phyloP scores from a whole-genome alignment of 768 basidiomycete genomes.

The Hydnomerulius pinastri region DNA sequence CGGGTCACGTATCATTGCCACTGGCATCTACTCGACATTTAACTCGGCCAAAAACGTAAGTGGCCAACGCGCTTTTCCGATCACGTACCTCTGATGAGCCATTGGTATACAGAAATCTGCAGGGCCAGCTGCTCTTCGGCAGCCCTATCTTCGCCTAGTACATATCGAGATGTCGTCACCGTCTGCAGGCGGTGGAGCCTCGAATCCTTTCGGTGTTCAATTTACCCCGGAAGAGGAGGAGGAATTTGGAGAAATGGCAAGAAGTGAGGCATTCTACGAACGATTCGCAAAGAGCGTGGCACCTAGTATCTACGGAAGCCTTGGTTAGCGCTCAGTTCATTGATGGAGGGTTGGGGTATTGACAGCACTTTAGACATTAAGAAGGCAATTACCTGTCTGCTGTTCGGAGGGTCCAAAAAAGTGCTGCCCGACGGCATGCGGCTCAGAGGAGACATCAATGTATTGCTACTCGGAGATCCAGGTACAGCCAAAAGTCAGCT shows the following conservation, averaged over 20 bases:
- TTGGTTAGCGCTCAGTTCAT: conserved; percentile 53
- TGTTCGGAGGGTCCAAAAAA: conserved; percentile 98
- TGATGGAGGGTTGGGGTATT: conserved; percentile 1
- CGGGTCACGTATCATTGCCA: conserved; percentile 92
- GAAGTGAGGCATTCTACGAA: conserved; percentile 89
- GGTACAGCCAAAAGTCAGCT: conserved; percentile 98
- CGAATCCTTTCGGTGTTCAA: conserved; percentile 84
- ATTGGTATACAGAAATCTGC: conserved; percentile 59
- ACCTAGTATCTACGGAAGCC: conserved; percentile 94
- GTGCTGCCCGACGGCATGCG: conserved; percentile 97
- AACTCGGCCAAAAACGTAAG: conserved; percentile 82
- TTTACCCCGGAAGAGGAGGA: conserved; percentile 98
- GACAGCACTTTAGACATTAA: conserved; percentile 78
- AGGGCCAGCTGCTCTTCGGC: conserved; percentile 86
- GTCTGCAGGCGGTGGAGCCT: conserved; percentile 65
- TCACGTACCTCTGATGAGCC: background rate
- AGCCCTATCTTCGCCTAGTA: conserved; percentile 90
- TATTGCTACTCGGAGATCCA: conserved; percentile 93
- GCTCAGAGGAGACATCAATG: conserved; percentile 96
- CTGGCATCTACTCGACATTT: conserved; percentile 97
- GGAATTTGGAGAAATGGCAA: conserved; percentile 89
- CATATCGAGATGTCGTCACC: conserved; percentile 90
- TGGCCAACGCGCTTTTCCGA: conserved; percentile 6
- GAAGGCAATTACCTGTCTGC: conserved; percentile 93
- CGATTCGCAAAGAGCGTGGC: conserved; percentile 92